Conservation (phyloP, 495 filamentous ascomycete genomes). For the Amorphotheca resinae region DNA sequence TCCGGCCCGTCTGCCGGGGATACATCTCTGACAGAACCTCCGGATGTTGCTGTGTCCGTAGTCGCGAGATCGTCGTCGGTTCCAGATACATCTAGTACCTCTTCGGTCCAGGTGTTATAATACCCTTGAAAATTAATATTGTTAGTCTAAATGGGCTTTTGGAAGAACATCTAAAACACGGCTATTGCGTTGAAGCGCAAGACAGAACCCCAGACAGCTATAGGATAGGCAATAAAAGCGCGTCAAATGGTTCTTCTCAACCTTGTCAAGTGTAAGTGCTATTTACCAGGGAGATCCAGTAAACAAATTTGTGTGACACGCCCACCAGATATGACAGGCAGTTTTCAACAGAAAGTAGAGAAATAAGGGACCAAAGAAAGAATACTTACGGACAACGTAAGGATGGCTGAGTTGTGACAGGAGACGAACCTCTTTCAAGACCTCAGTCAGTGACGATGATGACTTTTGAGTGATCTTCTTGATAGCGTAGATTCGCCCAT, state of each 20-base stretch:
- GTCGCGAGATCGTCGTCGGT: slow-evolving; percentile 46
- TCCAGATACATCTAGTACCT: slow-evolving; percentile 40
- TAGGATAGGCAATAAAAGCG: no score
- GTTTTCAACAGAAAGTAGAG: no score
- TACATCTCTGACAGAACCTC: slow-evolving; percentile 22
- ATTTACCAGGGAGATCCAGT: no score
- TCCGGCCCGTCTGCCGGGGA: slow-evolving; percentile 31
- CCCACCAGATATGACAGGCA: no score
- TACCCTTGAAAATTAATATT: slow-evolving; percentile 34
- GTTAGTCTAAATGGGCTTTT: not conserved
- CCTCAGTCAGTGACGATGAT: slow-evolving; percentile 64
- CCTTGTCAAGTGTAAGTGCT: no score
- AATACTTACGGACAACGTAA: slow-evolving; percentile 62
- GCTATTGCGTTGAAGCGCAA: no score
- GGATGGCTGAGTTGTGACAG: slow-evolving; percentile 89
- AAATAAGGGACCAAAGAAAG: not conserved
- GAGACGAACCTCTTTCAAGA: slow-evolving; percentile 82
- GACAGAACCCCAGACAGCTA: no score
- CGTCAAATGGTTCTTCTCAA: no score
- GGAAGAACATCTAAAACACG: not conserved
- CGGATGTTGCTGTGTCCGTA: slow-evolving; percentile 35
- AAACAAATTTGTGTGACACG: no score
- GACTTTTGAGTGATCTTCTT: slow-evolving; percentile 89
- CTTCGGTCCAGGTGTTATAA: slow-evolving; percentile 89
- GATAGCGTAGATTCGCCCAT: slow-evolving; percentile 85